A percentile compares a stretch with the other conserved stretches of the same genome.
Evolutionary conservation across 176 grass and related monocot genomes (phyloP).

Genomic region (Musa troglodytarum): DNA sequence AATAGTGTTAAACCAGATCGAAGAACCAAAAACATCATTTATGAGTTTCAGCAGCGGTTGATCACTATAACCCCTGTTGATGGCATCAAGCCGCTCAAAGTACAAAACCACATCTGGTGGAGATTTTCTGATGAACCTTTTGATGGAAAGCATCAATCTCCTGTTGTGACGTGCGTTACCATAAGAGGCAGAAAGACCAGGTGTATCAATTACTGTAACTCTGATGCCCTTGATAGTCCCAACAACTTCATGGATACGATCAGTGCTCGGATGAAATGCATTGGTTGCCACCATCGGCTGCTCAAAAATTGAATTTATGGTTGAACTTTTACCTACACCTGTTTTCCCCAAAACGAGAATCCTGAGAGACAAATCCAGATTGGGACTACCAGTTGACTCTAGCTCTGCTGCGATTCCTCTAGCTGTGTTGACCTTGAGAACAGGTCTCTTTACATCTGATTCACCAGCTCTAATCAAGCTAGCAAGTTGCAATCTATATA

Average conservation of each 20-base stretch:
- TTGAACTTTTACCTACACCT: constrained; percentile 67
- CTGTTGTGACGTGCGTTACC: constrained; percentile 46
- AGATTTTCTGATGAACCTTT: constrained; percentile 56
- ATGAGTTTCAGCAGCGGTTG: constrained; percentile 74
- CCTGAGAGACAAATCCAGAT: constrained; percentile 42
- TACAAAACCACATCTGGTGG: constrained; percentile 76
- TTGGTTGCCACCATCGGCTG: constrained; percentile 36
- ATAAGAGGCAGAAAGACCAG: constrained; percentile 51
- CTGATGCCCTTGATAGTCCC: constrained; percentile 71
- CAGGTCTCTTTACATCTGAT: constrained; percentile 43
- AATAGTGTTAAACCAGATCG: constrained; percentile 87
- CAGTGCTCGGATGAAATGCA: constrained; percentile 40
- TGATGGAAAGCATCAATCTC: constrained; percentile 60
- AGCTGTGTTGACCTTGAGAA: constrained; percentile 48
- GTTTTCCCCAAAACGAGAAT: constrained; percentile 71
- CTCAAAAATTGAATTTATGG: constrained; percentile 64
- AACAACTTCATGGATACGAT: constrained; percentile 46
- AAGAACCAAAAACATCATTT: constrained; percentile 74
- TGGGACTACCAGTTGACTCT: constrained; percentile 30
- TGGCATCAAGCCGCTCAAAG: constrained; percentile 65
- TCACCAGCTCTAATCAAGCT: constrained; percentile 61
- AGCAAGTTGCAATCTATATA: constrained; percentile 66
- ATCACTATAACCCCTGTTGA: constrained; percentile 48
- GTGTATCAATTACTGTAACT: constrained; percentile 82
- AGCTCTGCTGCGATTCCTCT: constrained; percentile 50